Evolutionary conservation across 208 protist genomes (phyloP), one percentile per base, ranked within the genome.

Genomic region (Crithidia bombi): DNA sequence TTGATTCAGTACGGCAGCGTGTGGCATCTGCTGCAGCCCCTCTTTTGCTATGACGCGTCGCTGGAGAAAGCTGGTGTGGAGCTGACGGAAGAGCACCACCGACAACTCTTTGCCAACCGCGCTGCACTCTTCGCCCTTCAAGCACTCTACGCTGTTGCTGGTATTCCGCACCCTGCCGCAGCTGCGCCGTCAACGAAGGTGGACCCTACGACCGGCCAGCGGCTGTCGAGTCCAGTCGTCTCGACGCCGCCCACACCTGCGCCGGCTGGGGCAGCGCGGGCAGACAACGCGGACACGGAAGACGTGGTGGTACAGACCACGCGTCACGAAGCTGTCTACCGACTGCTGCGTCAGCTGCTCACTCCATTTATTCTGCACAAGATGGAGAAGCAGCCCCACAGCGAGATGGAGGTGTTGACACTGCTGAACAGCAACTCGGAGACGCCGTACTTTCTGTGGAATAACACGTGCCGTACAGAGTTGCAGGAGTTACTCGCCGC

Each of bases 1-100:
- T 21, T 98, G 32, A 74, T 89, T 25, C 56, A 75, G 36, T 77
- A 55, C 36, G 95, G 95, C n/a, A 88, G 78, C 10, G 26, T 96
- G 5, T 98, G 91, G 89, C 85, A 96, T 65, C 68, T 98, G 32
- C 72, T 98, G 11, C 56, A 67, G 25, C 81, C 85, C 9, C 71
- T 98, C 15, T 95, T 98, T 51, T 57, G 71, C 6, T 98, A 98
- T 75, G 96, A 98, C 74, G 77, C 81, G 43, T 98, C 96, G 25
- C 63, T 98, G 6, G 78, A 92, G 19, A 81, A 87, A 30, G 85
- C 78, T 15, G 92, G 81, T 78, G 38, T 83, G 38, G 35, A 78
- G 39, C 70, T 93, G 28, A 54, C 83, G 23, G 92, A 93, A 50
- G 82, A 84, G 21, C 83, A 82, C 52, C 93, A 97, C 78, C 69